Evolutionary conservation across 2,329 filamentous ascomycete species (phyloP).

Genomic region (Daldinia sp.): DNA sequence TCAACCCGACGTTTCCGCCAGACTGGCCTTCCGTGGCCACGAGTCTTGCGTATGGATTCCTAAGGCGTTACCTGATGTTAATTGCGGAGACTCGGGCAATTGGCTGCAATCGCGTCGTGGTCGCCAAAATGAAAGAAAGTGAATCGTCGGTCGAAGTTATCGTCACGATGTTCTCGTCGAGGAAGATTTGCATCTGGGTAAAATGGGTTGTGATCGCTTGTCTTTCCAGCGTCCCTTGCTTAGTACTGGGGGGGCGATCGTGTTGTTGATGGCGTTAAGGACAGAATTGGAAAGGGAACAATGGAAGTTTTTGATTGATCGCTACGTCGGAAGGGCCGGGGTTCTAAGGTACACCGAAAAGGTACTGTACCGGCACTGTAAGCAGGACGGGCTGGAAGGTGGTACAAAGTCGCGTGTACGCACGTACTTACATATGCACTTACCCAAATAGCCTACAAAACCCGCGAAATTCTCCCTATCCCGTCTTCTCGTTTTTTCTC

Average conservation of each 20-base stretch:
- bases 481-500: constrained; percentile 34
- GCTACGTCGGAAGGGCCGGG: constrained; percentile 44
- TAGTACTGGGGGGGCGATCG: constrained; percentile 37
- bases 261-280: constrained; percentile 44
- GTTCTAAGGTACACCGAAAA: constrained; percentile 35
- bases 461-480: constrained; percentile 13
- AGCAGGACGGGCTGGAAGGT: constrained; percentile 18
- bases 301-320: constrained; percentile 46
- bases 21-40: constrained; percentile 53
- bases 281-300: constrained; percentile 45
- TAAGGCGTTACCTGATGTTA: constrained; percentile 11
- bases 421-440: constrained; percentile 20
- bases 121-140: constrained; percentile 29
- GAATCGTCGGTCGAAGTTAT: constrained; percentile 26
- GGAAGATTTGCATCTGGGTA: constrained; percentile 29
- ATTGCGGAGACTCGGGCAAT: constrained; percentile 30
- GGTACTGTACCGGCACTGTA: constrained; percentile 35
- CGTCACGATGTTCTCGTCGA: constrained; percentile 17
- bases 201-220: constrained; percentile 30
- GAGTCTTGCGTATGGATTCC: constrained; percentile 28
- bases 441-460: constrained; percentile 7
- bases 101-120: constrained; percentile 34
- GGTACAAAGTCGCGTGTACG: constrained; percentile 16
- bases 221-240: constrained; percentile 31
- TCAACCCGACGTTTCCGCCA: constrained; percentile 58